These are phyloP conservation scores for Starmerella khaoyaiensis DNA, from an alignment of 805 yeast genomes.

Conservation along the genomic window DNA sequence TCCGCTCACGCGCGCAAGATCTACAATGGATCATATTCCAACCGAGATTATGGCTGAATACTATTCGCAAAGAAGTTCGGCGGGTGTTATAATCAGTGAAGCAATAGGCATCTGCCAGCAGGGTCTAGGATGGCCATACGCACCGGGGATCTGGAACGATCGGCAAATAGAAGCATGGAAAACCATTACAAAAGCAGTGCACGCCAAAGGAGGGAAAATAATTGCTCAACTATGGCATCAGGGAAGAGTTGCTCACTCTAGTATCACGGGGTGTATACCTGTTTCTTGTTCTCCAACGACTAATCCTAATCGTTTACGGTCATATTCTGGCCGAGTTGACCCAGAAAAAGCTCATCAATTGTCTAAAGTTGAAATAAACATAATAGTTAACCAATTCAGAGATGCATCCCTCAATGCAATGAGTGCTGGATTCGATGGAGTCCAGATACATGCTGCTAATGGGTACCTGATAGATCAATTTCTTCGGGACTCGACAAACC, in stretches of 20 bases:
- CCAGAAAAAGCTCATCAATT: constrained; percentile 28
- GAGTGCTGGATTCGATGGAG: constrained; percentile 48
- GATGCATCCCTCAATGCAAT: constrained; percentile 41
- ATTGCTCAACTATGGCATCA: constrained; percentile 17
- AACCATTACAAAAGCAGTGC: constrained; percentile 24
- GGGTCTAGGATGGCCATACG: constrained; percentile 31
- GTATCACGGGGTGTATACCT: constrained; percentile 6
- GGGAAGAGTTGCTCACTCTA: constrained; percentile 14
- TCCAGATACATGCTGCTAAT: constrained; percentile 53
- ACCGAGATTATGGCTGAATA: constrained; percentile 37
- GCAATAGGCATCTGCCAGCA: constrained; percentile 37
- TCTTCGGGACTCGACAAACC: constrained; percentile 34
- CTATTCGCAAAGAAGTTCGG: constrained; percentile 42
- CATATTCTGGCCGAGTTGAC: constrained; percentile 16
- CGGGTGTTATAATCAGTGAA: constrained; percentile 40
- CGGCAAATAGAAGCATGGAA: constrained; percentile 27
- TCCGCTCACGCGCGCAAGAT: constrained; percentile 40
- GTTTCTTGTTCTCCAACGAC: constrained; percentile 7
- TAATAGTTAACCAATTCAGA: constrained; percentile 34
- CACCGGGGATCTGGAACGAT: constrained; percentile 24
- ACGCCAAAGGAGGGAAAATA: constrained; percentile 21
- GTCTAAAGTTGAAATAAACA: constrained; percentile 34
- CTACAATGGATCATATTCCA: constrained; percentile 28
- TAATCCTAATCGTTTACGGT: constrained; percentile 3
- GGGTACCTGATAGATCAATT: constrained; percentile 43